Base-by-base conservation (phyloP, 805 yeast species). In the Candida cerambycidarum region DNA sequence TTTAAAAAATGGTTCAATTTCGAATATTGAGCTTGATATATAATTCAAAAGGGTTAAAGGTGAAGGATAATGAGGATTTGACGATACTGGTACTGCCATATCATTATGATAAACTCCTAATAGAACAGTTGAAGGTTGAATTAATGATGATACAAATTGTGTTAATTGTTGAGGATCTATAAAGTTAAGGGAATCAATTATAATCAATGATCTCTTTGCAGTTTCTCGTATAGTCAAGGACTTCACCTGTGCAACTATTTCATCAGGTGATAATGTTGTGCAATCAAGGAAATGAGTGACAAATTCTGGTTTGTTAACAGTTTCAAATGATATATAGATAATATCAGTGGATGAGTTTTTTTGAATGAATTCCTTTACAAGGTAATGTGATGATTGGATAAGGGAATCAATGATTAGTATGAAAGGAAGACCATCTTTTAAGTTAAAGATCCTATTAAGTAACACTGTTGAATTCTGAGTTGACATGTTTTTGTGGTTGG, bases 391-490 rank as follows among this genome's bases (percentile, higher is more conserved):
- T 0, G 93, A 78, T 59, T 90, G 97, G 0, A 75, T 67, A 8
- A 89, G 62, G 1, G 85, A 73, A 58, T 93, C 98, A 7, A 78
- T 56, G 3, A 85, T 68, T 4, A 92, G 69, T 2, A 88, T 60
- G 42, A 92, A 77, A 0, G 96, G 95, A 0, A 92, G 76, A 16
- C 62, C 62, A 54, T 93, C 98, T 50, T 82, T 85, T 39, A 87
- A 64, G 2, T 81, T 63, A 2, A 93, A 61, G 5, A 88, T 67
- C 45, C 98, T 67, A 35, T 75, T 79, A 43, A 90, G 67, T 5
- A 89, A 67, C 24, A 84, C 83, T 5, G 59, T 46, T 3, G 74
- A 60, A 33, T 55, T 62, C 44, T 65, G 71, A 3, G 56, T 51
- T 12, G 67, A 50, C 72, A 67, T 66, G 8, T 14, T 19, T 31